A percentile compares a stretch with the other conserved stretches of the same genome.
phyloP scores from a whole-genome alignment of 2,329 filamentous ascomycete genomes.

The Akanthomyces muscarius region DNA sequence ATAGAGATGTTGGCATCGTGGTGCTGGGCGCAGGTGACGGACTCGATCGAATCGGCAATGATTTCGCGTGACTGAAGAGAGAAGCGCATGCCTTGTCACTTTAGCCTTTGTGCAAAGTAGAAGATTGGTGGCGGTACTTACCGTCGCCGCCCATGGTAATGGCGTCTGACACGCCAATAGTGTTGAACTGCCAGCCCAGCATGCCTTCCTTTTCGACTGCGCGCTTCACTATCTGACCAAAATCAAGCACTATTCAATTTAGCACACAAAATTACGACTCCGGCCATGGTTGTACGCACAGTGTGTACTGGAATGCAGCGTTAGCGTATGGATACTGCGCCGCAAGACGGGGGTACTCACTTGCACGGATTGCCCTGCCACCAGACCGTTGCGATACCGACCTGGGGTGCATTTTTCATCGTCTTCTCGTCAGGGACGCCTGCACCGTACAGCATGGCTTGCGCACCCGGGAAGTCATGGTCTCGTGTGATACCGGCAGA shows the following conservation, averaged over 20 bases:
- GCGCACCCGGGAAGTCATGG: slow-evolving; percentile 88
- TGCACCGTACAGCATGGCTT: slow-evolving; percentile 95
- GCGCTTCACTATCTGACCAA: slow-evolving; percentile 83
- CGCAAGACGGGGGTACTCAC: slow-evolving; percentile 44
- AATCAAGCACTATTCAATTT: slow-evolving; percentile 61
- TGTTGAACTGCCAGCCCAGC: slow-evolving; percentile 94
- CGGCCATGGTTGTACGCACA: slow-evolving; percentile 29
- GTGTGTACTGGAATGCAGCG: slow-evolving; percentile 32
- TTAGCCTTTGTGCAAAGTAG: background rate
- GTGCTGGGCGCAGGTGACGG: slow-evolving; percentile 84
- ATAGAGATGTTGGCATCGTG: slow-evolving; percentile 93
- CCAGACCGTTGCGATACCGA: slow-evolving; percentile 89
- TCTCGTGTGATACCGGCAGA: slow-evolving; percentile 76
- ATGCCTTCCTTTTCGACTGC: slow-evolving; percentile 77
- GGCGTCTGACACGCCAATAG: slow-evolving; percentile 80
- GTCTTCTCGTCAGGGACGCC: slow-evolving; percentile 77
- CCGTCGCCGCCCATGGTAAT: slow-evolving; percentile 96
- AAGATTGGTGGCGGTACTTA: slow-evolving; percentile 32
- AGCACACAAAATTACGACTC: background rate
- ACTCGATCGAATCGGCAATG: slow-evolving; percentile 92
- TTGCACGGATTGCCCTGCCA: slow-evolving; percentile 98
- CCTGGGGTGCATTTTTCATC: slow-evolving; percentile 88
- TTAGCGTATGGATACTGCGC: background rate
- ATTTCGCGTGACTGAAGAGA: slow-evolving; percentile 87
- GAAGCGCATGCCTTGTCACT: slow-evolving; percentile 77